Base-by-base conservation (phyloP, 371 early-diverging fungal species). In the Mortierella sp. region DNA sequence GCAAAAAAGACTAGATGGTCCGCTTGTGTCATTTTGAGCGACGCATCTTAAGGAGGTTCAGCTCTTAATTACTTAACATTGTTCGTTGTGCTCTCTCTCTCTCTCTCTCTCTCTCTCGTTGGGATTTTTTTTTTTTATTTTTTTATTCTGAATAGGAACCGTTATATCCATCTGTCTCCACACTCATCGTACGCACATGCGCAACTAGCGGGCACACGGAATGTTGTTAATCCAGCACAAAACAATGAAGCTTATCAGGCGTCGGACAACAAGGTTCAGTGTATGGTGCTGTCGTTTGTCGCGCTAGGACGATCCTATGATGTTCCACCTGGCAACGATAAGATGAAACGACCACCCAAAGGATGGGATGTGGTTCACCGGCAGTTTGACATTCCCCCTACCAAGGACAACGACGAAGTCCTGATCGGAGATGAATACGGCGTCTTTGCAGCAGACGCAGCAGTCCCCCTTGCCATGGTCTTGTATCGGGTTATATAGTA, bases 401-500 rank as follows among this genome's bases (percentile, higher is more conserved):
- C 46, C 60, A 62, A 53, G 53, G 48, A 15, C 64, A 23, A 28
- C 18, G 64, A 15, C 48, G 56, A 18, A 44, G 62, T 60, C 52
- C 11, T 15, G 30, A 47, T 45, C 1, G 62, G 77, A 7, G 77
- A 72, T 28, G 77, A 77, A 26, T 77, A 77, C n/a, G 77, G 68
- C n/a, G 69, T 68, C 45, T 77, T 77, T 68, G 68, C 77, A 25
- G 77, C 77, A 2, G 77, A 77, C 30, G 77, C 77, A 12, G 28
- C 72, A 23, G 68, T 77, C 11, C 77, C 77, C n/a, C 57, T 77
- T 16, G 77, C 72, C 16, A 77, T 77, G 77, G 66, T 77, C 37
- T 72, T 77, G 25, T 77, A 77, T 72, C 72, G 62, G 23, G 69
- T 76, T 19, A 45, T 62, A 25, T 70, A 66, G 53, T 53, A 53